A percentile compares a stretch with the other conserved stretches of the same genome.
Conservation (phyloP, 257 asterid species). For the Nicotiana paniculata region DNA sequence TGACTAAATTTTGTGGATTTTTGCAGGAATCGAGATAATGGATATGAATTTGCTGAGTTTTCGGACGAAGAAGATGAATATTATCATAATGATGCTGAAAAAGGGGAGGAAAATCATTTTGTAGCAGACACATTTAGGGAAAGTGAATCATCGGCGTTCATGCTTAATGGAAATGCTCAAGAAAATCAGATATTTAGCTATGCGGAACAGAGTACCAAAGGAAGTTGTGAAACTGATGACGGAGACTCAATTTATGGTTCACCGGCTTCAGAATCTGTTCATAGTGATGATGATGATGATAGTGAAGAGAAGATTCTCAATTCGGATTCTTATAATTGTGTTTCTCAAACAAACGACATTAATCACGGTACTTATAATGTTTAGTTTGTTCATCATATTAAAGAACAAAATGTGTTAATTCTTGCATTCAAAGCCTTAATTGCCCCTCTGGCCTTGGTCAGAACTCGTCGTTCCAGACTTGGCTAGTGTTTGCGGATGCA, state of each 20-base stretch:
- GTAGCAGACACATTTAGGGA: constrained; percentile 11
- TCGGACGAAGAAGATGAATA: constrained; percentile 48
- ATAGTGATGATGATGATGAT: constrained; percentile 17
- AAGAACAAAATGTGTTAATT: not conserved
- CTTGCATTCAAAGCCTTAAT: no score
- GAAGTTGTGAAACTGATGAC: constrained; percentile 15
- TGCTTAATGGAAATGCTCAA: not conserved
- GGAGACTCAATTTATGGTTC: constrained; percentile 34
- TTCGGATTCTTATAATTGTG: not conserved
- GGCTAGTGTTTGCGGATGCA: no score
- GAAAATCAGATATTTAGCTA: not conserved
- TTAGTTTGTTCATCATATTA: not conserved
- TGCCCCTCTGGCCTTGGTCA: no score
- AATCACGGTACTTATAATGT: constrained; percentile 18
- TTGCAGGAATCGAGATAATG: constrained; percentile 50
- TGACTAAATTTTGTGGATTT: not conserved
- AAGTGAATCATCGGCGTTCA: not conserved
- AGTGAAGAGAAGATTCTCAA: constrained; percentile 28
- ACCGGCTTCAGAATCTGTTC: constrained; percentile 32
- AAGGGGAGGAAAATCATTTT: constrained; percentile 13
- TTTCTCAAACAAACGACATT: constrained; percentile 19
- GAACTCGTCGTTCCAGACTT: no score
- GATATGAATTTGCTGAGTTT: constrained; percentile 34
- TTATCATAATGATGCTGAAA: constrained; percentile 2
- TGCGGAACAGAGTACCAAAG: constrained; percentile 5